Percentiles rank a stretch among this genome's conserved stretches.
phyloP scores from a whole-genome alignment of 169 alveolate species.

The Eimeria sp. region DNA sequence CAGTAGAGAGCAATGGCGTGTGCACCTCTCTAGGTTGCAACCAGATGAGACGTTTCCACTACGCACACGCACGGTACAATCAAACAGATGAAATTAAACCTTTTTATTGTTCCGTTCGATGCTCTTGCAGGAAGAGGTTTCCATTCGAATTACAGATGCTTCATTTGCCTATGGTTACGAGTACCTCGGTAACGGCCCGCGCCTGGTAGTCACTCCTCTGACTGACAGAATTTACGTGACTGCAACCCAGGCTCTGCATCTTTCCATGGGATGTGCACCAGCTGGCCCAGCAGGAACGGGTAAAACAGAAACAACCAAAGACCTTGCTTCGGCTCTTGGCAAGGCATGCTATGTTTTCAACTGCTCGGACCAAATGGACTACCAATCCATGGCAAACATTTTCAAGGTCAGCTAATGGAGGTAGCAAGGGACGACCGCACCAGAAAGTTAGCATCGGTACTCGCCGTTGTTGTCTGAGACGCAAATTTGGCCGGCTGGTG shows the following conservation, averaged over 20 bases:
- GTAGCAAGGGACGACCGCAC: neutral
- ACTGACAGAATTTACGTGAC: constrained; percentile 98
- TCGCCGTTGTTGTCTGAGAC: neutral
- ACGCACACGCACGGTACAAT: neutral
- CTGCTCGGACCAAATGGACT: constrained; percentile 98
- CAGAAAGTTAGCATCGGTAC: neutral
- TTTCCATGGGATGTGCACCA: constrained; percentile 99
- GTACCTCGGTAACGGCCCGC: constrained; percentile 98
- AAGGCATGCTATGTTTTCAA: constrained; percentile 98
- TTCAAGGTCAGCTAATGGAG: constrained; percentile 92
- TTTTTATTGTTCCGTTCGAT: neutral
- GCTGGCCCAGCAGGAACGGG: constrained; percentile 99
- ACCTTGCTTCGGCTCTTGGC: constrained; percentile 94
- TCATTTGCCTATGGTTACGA: constrained; percentile 97
- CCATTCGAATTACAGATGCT: constrained; percentile 96
- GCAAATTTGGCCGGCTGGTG: neutral
- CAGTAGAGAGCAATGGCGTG: neutral
- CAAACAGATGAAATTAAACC: neutral
- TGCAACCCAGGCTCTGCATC: constrained; percentile 98
- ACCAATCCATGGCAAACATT: constrained; percentile 98
- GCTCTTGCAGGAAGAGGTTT: constrained; percentile 89
- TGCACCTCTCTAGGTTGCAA: neutral
- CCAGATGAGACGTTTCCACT: neutral
- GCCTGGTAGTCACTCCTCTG: constrained; percentile 98
- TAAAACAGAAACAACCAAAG: constrained; percentile 95